Evolutionary conservation across 352 stramenopile species (phyloP).

Genomic region (Phytophthora sojae): DNA sequence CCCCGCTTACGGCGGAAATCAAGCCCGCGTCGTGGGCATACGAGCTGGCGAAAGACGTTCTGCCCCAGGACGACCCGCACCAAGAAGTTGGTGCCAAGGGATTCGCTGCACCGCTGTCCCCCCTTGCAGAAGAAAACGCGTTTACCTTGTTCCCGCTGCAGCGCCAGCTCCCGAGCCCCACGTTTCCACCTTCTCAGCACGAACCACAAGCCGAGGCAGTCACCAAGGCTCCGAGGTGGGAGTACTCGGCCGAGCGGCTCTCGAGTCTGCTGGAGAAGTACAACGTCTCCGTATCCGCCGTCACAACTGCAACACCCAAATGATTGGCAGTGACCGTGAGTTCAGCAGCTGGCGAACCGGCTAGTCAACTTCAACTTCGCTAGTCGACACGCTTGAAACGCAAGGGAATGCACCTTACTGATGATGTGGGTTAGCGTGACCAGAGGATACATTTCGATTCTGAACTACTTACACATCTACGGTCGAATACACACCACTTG

Average conservation of each 20-base stretch:
- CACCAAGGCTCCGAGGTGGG: slow-evolving; percentile 31
- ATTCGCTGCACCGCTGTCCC: slow-evolving; percentile 19
- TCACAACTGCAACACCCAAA: slow-evolving; percentile 19
- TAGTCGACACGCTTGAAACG: slow-evolving; percentile 17
- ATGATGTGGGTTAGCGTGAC: neutral
- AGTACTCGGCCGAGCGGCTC: slow-evolving; percentile 70
- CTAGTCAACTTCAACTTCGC: slow-evolving; percentile 25
- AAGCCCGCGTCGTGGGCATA: slow-evolving; percentile 65
- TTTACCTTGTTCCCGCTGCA: slow-evolving; percentile 34
- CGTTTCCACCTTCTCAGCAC: slow-evolving; percentile 16
- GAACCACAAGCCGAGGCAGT: slow-evolving; percentile 3
- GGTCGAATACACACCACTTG: slow-evolving; percentile 25
- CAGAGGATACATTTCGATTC: neutral
- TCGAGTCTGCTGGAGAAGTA: slow-evolving; percentile 71
- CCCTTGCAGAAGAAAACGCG: slow-evolving; percentile 34
- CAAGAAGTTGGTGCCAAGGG: slow-evolving; percentile 9
- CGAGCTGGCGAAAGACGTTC: slow-evolving; percentile 48
- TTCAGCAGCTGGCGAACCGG: slow-evolving; percentile 9
- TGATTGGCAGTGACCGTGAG: slow-evolving; percentile 6
- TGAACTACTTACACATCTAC: neutral
- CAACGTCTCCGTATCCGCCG: slow-evolving; percentile 57
- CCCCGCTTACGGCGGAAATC: slow-evolving; percentile 68
- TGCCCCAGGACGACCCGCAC: slow-evolving; percentile 30
- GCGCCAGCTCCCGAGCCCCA: slow-evolving; percentile 34
- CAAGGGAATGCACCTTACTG: neutral